Percentiles rank a stretch among this genome's conserved stretches.
phyloP scores from a whole-genome alignment of 2,329 filamentous ascomycete species.

The Myriangium duriaei region DNA sequence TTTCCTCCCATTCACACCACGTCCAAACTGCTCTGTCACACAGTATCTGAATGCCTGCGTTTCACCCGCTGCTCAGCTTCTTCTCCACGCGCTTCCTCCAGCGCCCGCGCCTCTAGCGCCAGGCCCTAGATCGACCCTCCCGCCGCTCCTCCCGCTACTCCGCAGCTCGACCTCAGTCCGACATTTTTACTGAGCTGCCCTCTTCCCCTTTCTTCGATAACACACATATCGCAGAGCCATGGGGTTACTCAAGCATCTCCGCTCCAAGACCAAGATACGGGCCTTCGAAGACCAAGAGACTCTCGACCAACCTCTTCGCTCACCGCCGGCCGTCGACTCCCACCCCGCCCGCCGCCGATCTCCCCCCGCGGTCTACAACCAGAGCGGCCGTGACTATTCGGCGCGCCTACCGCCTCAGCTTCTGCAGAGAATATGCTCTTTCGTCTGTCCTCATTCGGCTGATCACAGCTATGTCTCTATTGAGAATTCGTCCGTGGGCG shows the following conservation, averaged over 20 bases:
- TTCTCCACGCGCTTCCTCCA: no score
- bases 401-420: conserved; percentile 51
- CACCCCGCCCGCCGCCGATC: conserved; percentile 10
- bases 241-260: conserved; percentile 39
- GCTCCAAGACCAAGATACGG: conserved; percentile 31
- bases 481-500: conserved; percentile 65
- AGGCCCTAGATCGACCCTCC: no score
- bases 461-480: conserved; percentile 72
- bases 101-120: no score
- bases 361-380: conserved; percentile 7
- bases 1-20: background rate
- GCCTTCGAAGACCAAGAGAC: conserved; percentile 1
- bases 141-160: no score
- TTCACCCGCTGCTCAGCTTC: no score
- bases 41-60: no score
- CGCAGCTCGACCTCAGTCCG: no score
- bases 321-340: conserved; percentile 15
- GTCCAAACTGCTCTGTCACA: no score
- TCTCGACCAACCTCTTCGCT: conserved; percentile 19
- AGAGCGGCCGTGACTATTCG: conserved; percentile 30
- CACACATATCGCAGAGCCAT: no score
- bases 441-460: conserved; percentile 68
- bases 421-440: conserved; percentile 63
- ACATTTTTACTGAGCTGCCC: conserved; percentile 9
- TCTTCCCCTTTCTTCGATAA: background rate